Evolutionary conservation across 2,329 filamentous ascomycete genomes (phyloP).

Genomic region (Talaromyces sp.): DNA sequence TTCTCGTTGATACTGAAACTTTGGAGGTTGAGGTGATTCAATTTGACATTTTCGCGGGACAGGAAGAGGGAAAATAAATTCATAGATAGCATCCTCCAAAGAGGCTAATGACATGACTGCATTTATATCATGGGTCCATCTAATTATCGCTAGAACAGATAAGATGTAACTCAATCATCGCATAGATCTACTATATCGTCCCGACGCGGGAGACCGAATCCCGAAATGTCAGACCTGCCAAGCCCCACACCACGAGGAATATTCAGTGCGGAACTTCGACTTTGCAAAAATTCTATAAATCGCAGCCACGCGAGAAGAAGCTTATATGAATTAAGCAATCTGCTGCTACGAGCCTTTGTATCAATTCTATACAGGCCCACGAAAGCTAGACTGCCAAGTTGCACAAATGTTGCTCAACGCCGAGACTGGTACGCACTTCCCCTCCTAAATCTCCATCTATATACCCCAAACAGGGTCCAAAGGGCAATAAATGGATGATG

Average conservation of each 20-base stretch:
- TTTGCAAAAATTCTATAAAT: background rate
- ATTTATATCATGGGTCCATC: background rate
- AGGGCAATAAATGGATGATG: background rate
- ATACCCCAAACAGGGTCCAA: background rate
- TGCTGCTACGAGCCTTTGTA: too few species aligned
- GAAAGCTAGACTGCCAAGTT: background rate
- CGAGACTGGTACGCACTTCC: constrained; percentile 32
- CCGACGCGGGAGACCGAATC: too few species aligned
- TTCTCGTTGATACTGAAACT: constrained; percentile 83
- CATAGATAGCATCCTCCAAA: constrained; percentile 8
- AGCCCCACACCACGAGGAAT: background rate
- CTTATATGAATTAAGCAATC: too few species aligned
- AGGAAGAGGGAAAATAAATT: constrained; percentile 37
- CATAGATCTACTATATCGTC: too few species aligned
- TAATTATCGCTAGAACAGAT: background rate
- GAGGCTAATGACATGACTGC: constrained; percentile 13
- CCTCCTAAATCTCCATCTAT: background rate
- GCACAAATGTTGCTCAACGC: constrained; percentile 38
- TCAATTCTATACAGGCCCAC: too few species aligned
- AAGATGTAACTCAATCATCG: too few species aligned
- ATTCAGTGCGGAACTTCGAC: background rate
- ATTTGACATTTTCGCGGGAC: constrained; percentile 49
- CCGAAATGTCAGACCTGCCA: background rate
- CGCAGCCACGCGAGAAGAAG: too few species aligned
- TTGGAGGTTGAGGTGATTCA: constrained; percentile 74